These are phyloP conservation scores for Solidago caesia DNA, from an alignment of 129 eudicot genomes.

Conservation along the genomic window DNA sequence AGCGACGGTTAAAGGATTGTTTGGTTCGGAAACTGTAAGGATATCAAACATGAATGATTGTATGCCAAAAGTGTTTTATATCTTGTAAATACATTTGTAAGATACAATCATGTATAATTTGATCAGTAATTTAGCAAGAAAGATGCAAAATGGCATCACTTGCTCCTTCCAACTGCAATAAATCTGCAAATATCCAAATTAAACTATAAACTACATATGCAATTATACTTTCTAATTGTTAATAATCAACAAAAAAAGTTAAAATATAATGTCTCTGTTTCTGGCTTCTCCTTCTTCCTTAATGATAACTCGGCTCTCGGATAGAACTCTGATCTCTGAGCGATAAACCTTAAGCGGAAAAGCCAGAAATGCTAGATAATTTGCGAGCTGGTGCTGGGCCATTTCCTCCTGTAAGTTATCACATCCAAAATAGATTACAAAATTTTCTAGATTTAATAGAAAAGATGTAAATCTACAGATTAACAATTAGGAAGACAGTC, in stretches of 20 bases:
- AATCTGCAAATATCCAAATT: no score
- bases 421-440: neutral
- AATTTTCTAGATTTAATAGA: neutral
- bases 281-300: neutral
- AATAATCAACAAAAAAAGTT: neutral
- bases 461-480: no score
- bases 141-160: neutral
- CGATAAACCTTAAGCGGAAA: neutral
- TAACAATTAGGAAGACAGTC: no score
- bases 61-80: no score
- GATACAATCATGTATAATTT: no score
- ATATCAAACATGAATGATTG: no score
- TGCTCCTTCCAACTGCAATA: no score
- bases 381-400: neutral
- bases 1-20: no score
- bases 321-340: neutral
- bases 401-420: neutral
- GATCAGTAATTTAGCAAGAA: no score
- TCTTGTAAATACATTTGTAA: no score
- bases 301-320: neutral
- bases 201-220: neutral
- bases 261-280: neutral
- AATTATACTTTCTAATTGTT: neutral
- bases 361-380: neutral
- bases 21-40: no score